Conservation (phyloP, 805 yeast genomes). For the Torulaspora maleeae region DNA sequence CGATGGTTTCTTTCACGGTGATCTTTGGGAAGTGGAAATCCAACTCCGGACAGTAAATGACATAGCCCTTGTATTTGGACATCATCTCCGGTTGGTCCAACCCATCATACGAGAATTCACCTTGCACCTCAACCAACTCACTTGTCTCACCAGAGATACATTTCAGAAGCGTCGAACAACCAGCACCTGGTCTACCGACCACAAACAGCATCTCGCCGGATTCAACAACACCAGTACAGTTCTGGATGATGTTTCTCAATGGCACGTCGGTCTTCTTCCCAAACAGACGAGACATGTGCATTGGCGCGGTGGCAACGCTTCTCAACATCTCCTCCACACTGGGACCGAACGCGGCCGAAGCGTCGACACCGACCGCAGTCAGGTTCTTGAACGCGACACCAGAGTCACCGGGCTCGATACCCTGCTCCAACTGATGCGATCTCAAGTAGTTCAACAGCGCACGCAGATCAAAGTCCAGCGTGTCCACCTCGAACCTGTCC, state of each 20-base stretch:
- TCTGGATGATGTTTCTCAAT: constrained; percentile 39
- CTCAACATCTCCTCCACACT: constrained; percentile 43
- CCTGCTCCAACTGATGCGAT: constrained; percentile 40
- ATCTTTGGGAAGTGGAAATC: constrained; percentile 50
- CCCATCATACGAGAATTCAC: constrained; percentile 47
- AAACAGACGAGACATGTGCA: constrained; percentile 18
- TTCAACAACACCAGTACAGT: constrained; percentile 41
- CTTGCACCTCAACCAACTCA: constrained; percentile 37
- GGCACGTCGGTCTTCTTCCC: constrained; percentile 35
- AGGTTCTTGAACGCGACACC: constrained; percentile 47
- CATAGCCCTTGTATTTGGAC: constrained; percentile 43
- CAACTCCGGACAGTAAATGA: constrained; percentile 50
- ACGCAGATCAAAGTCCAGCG: constrained; percentile 45
- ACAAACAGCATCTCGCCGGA: constrained; percentile 53
- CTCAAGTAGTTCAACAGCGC: constrained; percentile 40
- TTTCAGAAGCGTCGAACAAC: constrained; percentile 54
- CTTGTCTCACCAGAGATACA: constrained; percentile 44
- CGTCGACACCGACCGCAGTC: constrained; percentile 47
- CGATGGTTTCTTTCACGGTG: constrained; percentile 48
- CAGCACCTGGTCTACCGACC: constrained; percentile 59
- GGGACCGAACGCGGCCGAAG: constrained; percentile 50
- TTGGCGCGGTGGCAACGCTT: constrained; percentile 32
- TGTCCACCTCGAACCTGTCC: constrained; percentile 41
- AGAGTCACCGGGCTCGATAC: constrained; percentile 45
- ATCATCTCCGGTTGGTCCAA: constrained; percentile 45